A percentile compares a stretch with the other conserved stretches of the same genome.
These are phyloP conservation scores for Microbotryomycetes sp. DNA, from an alignment of 1,284 basidiomycete species.

Conservation along the genomic window DNA sequence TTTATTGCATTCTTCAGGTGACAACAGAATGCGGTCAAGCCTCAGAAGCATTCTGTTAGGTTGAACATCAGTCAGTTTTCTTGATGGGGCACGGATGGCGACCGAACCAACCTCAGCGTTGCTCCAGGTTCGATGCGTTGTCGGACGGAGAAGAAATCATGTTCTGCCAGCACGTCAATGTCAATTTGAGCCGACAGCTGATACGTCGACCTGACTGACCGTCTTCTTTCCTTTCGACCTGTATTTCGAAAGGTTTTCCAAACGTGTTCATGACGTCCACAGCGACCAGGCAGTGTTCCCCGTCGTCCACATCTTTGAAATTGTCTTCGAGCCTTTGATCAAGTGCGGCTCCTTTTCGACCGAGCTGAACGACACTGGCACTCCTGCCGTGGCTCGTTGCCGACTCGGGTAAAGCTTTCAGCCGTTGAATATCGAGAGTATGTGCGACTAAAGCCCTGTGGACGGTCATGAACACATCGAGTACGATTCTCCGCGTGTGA, in stretches of 20 bases:
- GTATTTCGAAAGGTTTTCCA: conserved; percentile 79
- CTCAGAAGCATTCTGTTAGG: conserved; percentile 67
- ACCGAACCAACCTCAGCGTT: conserved; percentile 58
- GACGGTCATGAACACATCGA: conserved; percentile 77
- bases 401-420: conserved; percentile 19
- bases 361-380: conserved; percentile 29
- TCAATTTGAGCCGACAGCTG: not conserved
- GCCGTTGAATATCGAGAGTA: conserved; percentile 64
- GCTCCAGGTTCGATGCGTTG: conserved; percentile 54
- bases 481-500: conserved; percentile 76
- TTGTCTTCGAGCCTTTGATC: conserved; percentile 37
- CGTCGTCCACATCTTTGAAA: conserved; percentile 45
- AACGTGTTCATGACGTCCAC: conserved; percentile 84
- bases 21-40: conserved; percentile 59
- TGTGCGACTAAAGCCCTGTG: conserved; percentile 81
- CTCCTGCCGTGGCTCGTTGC: conserved; percentile 13
- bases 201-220: conserved; percentile 4
- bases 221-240: conserved; percentile 50
- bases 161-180: not conserved
- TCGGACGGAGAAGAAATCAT: conserved; percentile 16
- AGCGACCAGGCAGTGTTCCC: conserved; percentile 73
- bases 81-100: not conserved
- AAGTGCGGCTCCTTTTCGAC: conserved; percentile 17
- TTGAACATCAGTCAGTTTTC: not conserved
- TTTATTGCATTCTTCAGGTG: conserved; percentile 53